Conservation (phyloP, 306 rosid genomes). For the Pterocarpus macrocarpus region DNA sequence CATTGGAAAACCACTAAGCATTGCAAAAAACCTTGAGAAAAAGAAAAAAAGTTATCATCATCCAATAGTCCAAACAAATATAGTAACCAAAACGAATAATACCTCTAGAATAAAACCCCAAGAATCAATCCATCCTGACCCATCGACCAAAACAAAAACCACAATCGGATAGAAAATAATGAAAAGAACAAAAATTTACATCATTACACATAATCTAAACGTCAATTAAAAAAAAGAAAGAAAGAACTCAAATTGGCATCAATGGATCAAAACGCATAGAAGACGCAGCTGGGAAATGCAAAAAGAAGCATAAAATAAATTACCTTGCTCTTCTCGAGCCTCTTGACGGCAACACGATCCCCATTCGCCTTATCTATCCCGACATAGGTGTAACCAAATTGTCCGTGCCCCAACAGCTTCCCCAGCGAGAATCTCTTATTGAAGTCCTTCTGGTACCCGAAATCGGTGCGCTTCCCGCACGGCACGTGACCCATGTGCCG, state of each 20-base stretch:
- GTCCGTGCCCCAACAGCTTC: conserved; percentile 94
- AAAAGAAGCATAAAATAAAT: not conserved
- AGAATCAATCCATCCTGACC: conserved; percentile 8
- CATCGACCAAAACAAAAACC: conserved; percentile 43
- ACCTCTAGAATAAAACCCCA: conserved; percentile 16
- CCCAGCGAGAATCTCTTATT: conserved; percentile 73
- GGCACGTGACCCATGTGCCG: conserved; percentile 63
- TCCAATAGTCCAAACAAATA: conserved; percentile 35
- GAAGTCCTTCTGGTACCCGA: conserved; percentile 86
- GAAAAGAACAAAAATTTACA: not conserved
- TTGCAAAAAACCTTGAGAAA: conserved; percentile 25
- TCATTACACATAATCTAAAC: conserved; percentile 29
- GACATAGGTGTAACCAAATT: conserved; percentile 95
- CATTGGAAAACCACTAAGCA: conserved; percentile 43
- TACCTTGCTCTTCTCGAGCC: conserved; percentile 94
- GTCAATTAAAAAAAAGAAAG: not conserved
- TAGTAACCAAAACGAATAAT: conserved; percentile 17
- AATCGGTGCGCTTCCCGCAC: conserved; percentile 95
- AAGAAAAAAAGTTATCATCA: not conserved
- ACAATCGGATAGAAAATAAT: not conserved
- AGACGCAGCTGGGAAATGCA: conserved; percentile 19
- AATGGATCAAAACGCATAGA: conserved; percentile 11
- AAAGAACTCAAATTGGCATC: not conserved
- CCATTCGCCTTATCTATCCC: conserved; percentile 81
- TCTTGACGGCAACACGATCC: conserved; percentile 96